Evolutionary conservation across 2,329 filamentous ascomycete genomes (phyloP).

Genomic region (Diaporthe vaccinii): DNA sequence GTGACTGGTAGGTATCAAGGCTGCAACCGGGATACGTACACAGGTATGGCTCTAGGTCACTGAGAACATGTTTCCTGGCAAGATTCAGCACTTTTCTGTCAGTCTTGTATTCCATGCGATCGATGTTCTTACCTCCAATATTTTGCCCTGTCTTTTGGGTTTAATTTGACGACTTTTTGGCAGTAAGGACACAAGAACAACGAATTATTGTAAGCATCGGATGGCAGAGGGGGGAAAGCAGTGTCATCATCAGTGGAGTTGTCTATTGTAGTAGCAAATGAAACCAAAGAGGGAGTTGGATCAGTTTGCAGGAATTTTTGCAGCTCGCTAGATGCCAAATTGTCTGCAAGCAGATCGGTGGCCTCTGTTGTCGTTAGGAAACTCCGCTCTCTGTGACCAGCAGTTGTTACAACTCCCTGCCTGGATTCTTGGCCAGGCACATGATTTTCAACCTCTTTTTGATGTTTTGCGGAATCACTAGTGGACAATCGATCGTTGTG

Average conservation of each 20-base stretch:
- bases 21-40: not conserved
- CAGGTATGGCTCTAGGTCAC: not conserved
- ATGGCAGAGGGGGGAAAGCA: not conserved
- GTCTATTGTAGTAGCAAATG: not conserved
- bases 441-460: not conserved
- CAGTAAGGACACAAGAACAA: not conserved
- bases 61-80: not conserved
- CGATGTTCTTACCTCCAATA: not conserved
- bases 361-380: not conserved
- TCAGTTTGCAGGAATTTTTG: not conserved
- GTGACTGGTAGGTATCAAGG: not conserved
- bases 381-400: not conserved
- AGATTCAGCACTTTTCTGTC: not conserved
- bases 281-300: not conserved
- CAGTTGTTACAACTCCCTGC: not conserved
- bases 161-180: not conserved
- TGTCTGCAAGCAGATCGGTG: not conserved
- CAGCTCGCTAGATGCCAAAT: not conserved
- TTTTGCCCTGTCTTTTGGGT: not conserved
- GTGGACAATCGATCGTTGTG: not conserved
- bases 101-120: no score
- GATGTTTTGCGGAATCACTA: not conserved
- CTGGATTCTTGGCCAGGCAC: not conserved
- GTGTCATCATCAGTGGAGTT: not conserved
- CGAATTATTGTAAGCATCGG: not conserved